Percentiles rank a stretch among this genome's conserved stretches.
phyloP scores from a whole-genome alignment of 805 yeast genomes.

The Candida incommunis region DNA sequence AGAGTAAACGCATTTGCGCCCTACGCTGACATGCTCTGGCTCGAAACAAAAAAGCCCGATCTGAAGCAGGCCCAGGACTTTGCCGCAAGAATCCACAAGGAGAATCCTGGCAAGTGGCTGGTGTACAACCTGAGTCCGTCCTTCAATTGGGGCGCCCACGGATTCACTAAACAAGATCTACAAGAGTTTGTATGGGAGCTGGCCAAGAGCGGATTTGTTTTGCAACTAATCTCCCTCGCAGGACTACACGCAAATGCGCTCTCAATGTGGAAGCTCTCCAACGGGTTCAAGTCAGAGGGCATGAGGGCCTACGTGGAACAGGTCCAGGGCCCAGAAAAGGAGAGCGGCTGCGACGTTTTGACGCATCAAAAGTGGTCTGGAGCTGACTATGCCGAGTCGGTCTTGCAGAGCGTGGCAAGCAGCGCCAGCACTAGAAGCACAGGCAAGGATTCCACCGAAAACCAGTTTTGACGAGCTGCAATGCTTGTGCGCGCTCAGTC shows the following conservation, averaged over 20 bases:
- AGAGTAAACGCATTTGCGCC: constrained; percentile 43
- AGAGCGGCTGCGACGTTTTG: constrained; percentile 33
- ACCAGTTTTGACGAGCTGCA: constrained; percentile 7
- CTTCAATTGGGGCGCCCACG: constrained; percentile 47
- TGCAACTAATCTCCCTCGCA: constrained; percentile 47
- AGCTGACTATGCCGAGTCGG: constrained; percentile 36
- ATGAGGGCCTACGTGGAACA: constrained; percentile 45
- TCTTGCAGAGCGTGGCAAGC: constrained; percentile 29
- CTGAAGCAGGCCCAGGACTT: constrained; percentile 34
- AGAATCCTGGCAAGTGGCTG: constrained; percentile 37
- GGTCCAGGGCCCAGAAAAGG: constrained; percentile 35
- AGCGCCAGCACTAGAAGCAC: constrained; percentile 30
- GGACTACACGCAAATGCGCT: constrained; percentile 43
- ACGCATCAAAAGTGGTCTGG: constrained; percentile 56
- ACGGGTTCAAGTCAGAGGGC: constrained; percentile 35
- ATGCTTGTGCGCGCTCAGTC: no score
- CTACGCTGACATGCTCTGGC: constrained; percentile 45
- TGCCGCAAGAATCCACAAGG: constrained; percentile 31
- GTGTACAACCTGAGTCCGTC: constrained; percentile 50
- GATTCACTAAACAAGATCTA: constrained; percentile 33
- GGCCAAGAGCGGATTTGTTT: constrained; percentile 41
- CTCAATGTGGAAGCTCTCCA: constrained; percentile 36
- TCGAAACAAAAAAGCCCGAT: constrained; percentile 48
- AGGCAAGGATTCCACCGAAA: constrained; percentile 32
- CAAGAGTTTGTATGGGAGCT: constrained; percentile 37